These are phyloP conservation scores for Botryococcus braunii DNA, from an alignment of 163 green algal species.

Conservation along the genomic window DNA sequence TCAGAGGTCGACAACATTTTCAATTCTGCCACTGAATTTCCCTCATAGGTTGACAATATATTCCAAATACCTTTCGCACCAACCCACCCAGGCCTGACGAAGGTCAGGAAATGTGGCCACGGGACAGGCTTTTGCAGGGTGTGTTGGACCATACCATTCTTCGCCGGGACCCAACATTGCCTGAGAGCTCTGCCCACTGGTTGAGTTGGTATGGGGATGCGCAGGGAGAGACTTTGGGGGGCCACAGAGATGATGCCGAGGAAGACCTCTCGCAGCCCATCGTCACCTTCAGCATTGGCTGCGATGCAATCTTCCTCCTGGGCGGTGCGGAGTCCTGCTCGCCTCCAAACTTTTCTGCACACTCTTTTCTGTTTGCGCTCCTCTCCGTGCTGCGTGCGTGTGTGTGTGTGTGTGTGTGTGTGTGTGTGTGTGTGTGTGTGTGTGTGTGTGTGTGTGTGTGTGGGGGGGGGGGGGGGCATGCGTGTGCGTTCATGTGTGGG, in stretches of 20 bases:
- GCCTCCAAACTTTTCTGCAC: not conserved
- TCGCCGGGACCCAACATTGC: too few relatives aligned
- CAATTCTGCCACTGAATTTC: too few relatives aligned
- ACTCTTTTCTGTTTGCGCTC: not conserved
- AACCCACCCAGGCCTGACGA: too few relatives aligned
- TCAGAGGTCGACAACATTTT: too few relatives aligned
- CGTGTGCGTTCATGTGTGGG: not conserved
- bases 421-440: not conserved
- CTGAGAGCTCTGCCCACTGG: too few relatives aligned
- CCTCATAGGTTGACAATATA: too few relatives aligned
- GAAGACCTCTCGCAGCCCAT: constrained; percentile 61
- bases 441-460: not conserved
- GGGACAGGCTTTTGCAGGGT: too few relatives aligned
- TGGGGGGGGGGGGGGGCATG: not conserved
- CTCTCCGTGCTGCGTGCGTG: not conserved
- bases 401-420: not conserved
- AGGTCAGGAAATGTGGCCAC: too few relatives aligned
- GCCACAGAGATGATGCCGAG: constrained; percentile 86
- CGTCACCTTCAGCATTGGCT: constrained; percentile 73
- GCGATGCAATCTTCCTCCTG: constrained; percentile 76
- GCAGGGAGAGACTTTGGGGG: constrained; percentile 70
- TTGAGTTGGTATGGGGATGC: too few relatives aligned
- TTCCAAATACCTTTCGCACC: too few relatives aligned
- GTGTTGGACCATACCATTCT: too few relatives aligned
- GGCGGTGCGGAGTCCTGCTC: constrained; percentile 32